Percentiles rank a stretch among this genome's conserved stretches.
Conservation (phyloP, 202 grass and related monocot genomes). For the Elaeis oleifera region DNA sequence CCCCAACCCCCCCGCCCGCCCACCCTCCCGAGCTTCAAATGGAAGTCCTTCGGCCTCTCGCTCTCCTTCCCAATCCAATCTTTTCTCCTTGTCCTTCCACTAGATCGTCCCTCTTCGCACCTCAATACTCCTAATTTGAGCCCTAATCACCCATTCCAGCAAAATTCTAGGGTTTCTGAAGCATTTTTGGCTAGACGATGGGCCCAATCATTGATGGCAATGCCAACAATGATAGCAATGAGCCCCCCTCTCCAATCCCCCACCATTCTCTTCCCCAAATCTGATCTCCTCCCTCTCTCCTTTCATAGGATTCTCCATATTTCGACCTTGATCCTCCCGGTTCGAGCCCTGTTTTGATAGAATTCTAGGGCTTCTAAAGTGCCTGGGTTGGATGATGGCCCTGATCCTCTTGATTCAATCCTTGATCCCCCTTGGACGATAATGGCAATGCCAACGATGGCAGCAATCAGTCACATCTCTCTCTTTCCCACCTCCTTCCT, state of each 20-base stretch:
- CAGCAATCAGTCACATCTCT: no score
- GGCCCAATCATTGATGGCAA: no score
- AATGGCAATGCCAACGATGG: no score
- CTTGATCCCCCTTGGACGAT: no score
- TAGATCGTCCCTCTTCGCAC: not conserved
- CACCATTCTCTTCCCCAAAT: not conserved
- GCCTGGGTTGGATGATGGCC: not conserved
- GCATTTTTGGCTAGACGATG: not conserved
- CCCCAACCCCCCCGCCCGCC: not conserved
- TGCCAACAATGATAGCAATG: no score
- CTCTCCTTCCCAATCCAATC: not conserved
- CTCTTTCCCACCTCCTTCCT: not conserved
- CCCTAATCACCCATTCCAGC: not conserved
- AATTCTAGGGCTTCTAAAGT: conserved; percentile 1
- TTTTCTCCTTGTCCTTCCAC: not conserved
- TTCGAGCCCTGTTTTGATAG: not conserved
- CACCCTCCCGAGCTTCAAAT: not conserved
- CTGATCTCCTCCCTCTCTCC: conserved; percentile 1
- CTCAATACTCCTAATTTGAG: not conserved
- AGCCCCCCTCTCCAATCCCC: not conserved
- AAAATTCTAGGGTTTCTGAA: conserved; percentile 5
- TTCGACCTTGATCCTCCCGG: not conserved
- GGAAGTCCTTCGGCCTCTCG: no score
- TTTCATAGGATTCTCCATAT: not conserved
- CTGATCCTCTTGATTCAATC: no score